Base-by-base conservation (phyloP, 306 rosid genomes). In the Cucumis hystrix region DNA sequence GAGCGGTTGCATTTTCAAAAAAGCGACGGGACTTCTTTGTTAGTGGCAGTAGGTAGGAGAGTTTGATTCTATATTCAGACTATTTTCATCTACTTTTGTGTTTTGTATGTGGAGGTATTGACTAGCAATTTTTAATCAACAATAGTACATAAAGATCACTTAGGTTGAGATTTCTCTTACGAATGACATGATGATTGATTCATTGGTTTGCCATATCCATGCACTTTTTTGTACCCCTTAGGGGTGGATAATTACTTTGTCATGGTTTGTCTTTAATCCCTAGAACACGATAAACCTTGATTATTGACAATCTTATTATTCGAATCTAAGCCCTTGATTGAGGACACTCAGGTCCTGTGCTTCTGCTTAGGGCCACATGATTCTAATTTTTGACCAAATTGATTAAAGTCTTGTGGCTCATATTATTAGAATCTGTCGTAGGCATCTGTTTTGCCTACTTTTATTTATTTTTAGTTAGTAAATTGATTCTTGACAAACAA, bases 1-100 rank as follows among this genome's bases (percentile, higher is more conserved):
- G 97, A 83, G 97, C 97, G 3, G 47, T 95, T 86, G 95, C 97
- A 62, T 95, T 95, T 80, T 92, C 98, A 45, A 95, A 85, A 81
- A 88, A 83, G 83, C 83, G 74, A 45, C 80, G 77, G n/a, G 89
- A 89, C 80, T 95, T 95, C 87, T 95, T 95, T 80, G 90, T 95
- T 68, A 92, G 98, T 84, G 98, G 98, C 82, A 92, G 98, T 75
- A 84, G 97, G 98, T 95, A 79, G 73, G 77, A n/a, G 37, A 56
- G 78, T 83, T 82, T 79, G 13, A 49, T 33, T 52, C 4, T 37
- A 21, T 58, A 28, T 20, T 23, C 49, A 43, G 28, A 45, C 20
- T 20, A 12, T 79, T 75, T 67, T 35, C 57, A 14, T 70, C 23
- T 47, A 47, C 39, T 13, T 13, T 47, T 49, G 59, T 8, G 40